Evolutionary conservation across 164 flowering plant genomes (phyloP), one percentile per base, ranked within the genome.

Genomic region (Sedum album): DNA sequence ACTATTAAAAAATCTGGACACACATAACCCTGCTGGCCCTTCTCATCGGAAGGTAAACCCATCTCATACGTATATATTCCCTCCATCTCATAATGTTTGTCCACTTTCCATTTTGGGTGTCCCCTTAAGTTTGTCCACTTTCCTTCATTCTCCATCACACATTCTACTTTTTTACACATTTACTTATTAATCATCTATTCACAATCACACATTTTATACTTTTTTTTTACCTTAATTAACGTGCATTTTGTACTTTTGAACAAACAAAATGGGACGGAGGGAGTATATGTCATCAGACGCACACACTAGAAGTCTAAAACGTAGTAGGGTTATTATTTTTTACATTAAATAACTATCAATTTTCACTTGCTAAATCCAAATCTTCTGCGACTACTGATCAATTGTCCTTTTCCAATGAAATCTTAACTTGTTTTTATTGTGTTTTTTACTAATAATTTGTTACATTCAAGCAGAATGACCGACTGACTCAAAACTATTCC

Each of bases 11-110:
- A n/a, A 51, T 11, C 10, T 23, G 8, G 8, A 51, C n/a, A 51
- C 57, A 57, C 31, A 25, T 55, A 55, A 55, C 61, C 61, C 61
- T 55, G 26, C 30, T 10, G 6, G 61, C 31, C 17, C 31, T 26
- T 26, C 31, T 55, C 61, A 55, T 55, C 31, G 61, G 61, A 55
- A 55, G 31, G 61, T 25, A 55, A 55, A 55, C 17, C 15, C 60
- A 2, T 17, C 3, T 51, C n/a, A n/a, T n/a, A n/a, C n/a, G n/a
- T n/a, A n/a, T n/a, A n/a, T n/a, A n/a, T n/a, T n/a, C n/a, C n/a
- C n/a, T n/a, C n/a, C n/a, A n/a, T n/a, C n/a, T n/a, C n/a, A n/a
- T n/a, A n/a, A n/a, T n/a, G n/a, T n/a, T n/a, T n/a, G n/a, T n/a
- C n/a, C n/a, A n/a, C n/a, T n/a, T n/a, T n/a, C n/a, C n/a, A n/a